Evolutionary conservation across 192 early-diverging fungal species (phyloP), one percentile per base, ranked within the genome.

Genomic region (Helicostylum pulchrum): DNA sequence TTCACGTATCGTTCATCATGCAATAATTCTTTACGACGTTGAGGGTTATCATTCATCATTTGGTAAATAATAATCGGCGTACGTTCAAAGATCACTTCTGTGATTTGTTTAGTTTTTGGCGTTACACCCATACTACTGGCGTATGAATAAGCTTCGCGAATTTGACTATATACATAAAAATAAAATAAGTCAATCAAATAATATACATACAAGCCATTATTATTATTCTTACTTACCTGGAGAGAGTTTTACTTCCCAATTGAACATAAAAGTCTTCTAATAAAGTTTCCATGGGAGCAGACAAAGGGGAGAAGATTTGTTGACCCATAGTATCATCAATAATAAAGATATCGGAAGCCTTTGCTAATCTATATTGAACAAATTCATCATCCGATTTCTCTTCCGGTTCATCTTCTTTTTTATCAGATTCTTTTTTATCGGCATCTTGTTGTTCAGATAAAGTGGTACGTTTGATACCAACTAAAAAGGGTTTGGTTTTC

Each of bases 291-390:
- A 87, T 80, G 5, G 94, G 94, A 1, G 83, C 81, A 51, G 77
- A 77, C 4, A 92, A 71, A 2, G 93, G 93, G 0, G 74, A 75
- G 67, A 96, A 96, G 34, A 92, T 77, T 58, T 89, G 83, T 7
- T 81, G 78, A 10, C 87, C 74, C 4, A 84, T 82, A 0, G 86
- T 80, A 55, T 95, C 90, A 73, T 96, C 92, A 20, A 89, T 85
- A 42, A 96, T 73, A 62, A 82, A 91, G 23, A 96, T 89, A 43
- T 91, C 85, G 5, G 75, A 63, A 0, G 93, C 90, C 5, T 67
- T 64, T 0, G 88, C 92, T 8, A 94, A 78, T 34, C 76, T 68
- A 66, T 86, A 88, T 31, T 83, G 70, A 9, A 88, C 71, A n/a
- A 80, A 66, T 57, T 74, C 47, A 52, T 76, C 64, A 30, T 59